These are phyloP conservation scores for Colletotrichum plurivorum DNA, from an alignment of 2,329 filamentous ascomycete genomes.

Conservation along the genomic window DNA sequence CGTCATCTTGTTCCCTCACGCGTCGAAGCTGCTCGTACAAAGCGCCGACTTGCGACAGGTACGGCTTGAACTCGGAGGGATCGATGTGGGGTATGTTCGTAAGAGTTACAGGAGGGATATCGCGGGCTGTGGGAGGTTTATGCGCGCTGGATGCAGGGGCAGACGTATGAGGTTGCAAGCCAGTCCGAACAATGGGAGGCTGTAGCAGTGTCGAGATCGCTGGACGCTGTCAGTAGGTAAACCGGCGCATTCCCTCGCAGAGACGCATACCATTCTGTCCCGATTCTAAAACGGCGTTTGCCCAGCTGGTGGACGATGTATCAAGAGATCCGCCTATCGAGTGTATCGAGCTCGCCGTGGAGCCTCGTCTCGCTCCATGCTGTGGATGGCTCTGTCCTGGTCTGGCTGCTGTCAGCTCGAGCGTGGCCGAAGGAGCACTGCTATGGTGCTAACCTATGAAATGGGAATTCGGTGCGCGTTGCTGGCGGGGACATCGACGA, in stretches of 20 bases:
- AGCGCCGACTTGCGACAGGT: conserved; percentile 86
- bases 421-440: conserved; percentile 8
- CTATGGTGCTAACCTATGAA: conserved; percentile 66
- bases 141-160: conserved; percentile 79
- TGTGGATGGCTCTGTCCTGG: conserved; percentile 63
- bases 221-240: conserved; percentile 49
- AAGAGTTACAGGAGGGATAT: conserved; percentile 93
- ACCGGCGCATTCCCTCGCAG: conserved; percentile 4
- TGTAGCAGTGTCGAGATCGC: conserved; percentile 96
- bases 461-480: conserved; percentile 69
- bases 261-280: conserved; percentile 81
- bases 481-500: conserved; percentile 66
- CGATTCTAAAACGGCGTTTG: conserved; percentile 75
- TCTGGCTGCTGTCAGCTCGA: conserved; percentile 46
- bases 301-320: conserved; percentile 70
- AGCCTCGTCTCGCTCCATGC: conserved; percentile 76
- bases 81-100: conserved; percentile 91
- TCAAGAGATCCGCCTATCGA: conserved; percentile 91
- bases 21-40: conserved; percentile 92
- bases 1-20: conserved; percentile 83
- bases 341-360: conserved; percentile 87
- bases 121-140: conserved; percentile 85
- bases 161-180: conserved; percentile 83
- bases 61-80: conserved; percentile 83
- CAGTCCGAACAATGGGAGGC: conserved; percentile 89